Evolutionary conservation across 2,329 filamentous ascomycete species (phyloP), one percentile per base, ranked within the genome.

Genomic region (Incumbomyces delicatus): DNA sequence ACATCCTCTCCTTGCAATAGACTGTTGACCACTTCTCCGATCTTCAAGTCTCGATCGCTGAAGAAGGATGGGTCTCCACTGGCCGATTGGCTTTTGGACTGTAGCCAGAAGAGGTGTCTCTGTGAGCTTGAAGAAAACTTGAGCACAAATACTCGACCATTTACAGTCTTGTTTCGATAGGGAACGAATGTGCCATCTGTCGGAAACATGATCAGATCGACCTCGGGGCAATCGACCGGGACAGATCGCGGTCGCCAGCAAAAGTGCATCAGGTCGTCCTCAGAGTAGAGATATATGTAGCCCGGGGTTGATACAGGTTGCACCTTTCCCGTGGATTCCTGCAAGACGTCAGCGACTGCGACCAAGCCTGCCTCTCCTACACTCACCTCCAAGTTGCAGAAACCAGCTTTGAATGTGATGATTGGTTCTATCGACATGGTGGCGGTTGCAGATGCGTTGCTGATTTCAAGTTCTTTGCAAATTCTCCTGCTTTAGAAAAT

Each of bases 211-310:
- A 95, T 80, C 32, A 98, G 77, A 63, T 98, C 89, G 53, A 95
- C 70, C 50, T 92, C 84, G 48, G 89, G 83, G 49, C 85, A 70
- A 53, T 84, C 78, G 55, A 87, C 68, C 17, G 81, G 72, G 49
- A 79, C 77, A 56, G 74, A 76, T 56, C 92, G 83, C 60, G 86
- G 81, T 55, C 89, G 84, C 94, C 94, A 98, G 77, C 89, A 95
- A 71, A 98, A 95, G 71, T 95, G 89, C 51, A 94, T 76, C 50
- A 98, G 78, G 44, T 95, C 90, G 81, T 95, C 90, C 74, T 94
- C 89, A 43, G 77, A 77, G 65, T 94, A 96, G 62, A 96, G 78
- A 67, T 94, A 95, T 62, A 95, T 78, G 66, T 92, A 95, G 57
- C 90, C 90, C 4, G 80, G 81, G 7, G 80, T 83, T 22, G 78